Conservation (phyloP, 768 basidiomycete genomes). For the Termitomyces sp. region DNA sequence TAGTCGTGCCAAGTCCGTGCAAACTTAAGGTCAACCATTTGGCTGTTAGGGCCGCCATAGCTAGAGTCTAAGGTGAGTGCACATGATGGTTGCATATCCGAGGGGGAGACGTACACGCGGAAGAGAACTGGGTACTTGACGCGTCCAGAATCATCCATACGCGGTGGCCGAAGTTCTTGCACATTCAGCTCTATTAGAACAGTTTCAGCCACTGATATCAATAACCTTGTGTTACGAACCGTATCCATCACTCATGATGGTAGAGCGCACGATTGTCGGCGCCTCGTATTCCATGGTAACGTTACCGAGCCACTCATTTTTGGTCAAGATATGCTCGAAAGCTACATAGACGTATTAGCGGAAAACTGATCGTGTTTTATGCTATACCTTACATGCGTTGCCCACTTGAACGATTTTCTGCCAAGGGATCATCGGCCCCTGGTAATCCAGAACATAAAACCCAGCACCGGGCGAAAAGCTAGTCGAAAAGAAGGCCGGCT, state of each 20-base stretch:
- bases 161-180: slow-evolving; percentile 85
- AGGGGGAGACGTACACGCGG: slow-evolving; percentile 56
- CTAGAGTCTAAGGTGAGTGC: slow-evolving; percentile 30
- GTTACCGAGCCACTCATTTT: slow-evolving; percentile 64
- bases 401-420: slow-evolving; percentile 69
- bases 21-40: slow-evolving; percentile 68
- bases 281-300: slow-evolving; percentile 67
- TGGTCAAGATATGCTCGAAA: slow-evolving; percentile 63
- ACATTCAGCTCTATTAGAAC: slow-evolving; percentile 73
- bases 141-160: slow-evolving; percentile 92
- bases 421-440: slow-evolving; percentile 84
- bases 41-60: slow-evolving; percentile 90
- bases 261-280: slow-evolving; percentile 66
- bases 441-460: slow-evolving; percentile 78
- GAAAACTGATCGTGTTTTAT: not conserved
- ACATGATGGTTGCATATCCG: slow-evolving; percentile 1
- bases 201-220: slow-evolving; percentile 14
- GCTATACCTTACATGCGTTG: slow-evolving; percentile 29
- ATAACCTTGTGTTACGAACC: slow-evolving; percentile 40
- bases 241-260: slow-evolving; percentile 77
- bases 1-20: slow-evolving; percentile 84
- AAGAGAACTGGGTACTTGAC: slow-evolving; percentile 96
- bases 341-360: slow-evolving; percentile 30
- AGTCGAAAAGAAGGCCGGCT: slow-evolving; percentile 57
- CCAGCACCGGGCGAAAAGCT: slow-evolving; percentile 84